phyloP scores from a whole-genome alignment of 148 eudicot genomes.

The Nepenthes mirabilis region DNA sequence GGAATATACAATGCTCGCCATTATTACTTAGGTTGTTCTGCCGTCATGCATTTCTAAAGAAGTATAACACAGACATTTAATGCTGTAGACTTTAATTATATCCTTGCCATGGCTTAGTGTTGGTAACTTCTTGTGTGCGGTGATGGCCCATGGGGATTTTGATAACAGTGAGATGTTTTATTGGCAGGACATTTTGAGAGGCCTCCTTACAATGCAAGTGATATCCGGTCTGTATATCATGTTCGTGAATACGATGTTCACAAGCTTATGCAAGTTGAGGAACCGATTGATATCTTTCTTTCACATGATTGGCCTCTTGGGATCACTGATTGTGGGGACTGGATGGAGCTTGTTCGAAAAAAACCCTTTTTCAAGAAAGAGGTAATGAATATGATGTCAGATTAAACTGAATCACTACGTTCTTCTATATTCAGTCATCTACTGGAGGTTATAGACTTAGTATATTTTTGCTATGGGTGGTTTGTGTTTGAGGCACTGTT shows the following conservation, averaged over 20 bases:
- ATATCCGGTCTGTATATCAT: conserved; percentile 82
- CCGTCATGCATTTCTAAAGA: conserved; percentile 3
- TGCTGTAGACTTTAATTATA: background rate
- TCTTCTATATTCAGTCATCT: no score
- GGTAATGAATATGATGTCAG: conserved; percentile 23
- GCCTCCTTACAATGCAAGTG: conserved; percentile 64
- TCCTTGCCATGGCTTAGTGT: background rate
- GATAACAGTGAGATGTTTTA: background rate
- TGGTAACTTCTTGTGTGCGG: background rate
- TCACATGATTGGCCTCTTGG: conserved; percentile 99
- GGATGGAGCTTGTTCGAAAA: conserved; percentile 41
- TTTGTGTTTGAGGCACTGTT: no score
- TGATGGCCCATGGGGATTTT: background rate
- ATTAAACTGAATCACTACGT: no score
- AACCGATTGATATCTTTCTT: conserved; percentile 83
- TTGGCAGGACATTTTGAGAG: conserved; percentile 87
- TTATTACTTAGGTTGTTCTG: conserved; percentile 57
- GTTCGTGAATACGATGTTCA: conserved; percentile 89
- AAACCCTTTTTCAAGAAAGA: conserved; percentile 67
- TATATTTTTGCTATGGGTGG: background rate
- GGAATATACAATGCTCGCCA: conserved; percentile 77
- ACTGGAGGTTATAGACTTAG: background rate
- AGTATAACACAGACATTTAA: background rate
- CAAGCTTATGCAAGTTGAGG: conserved; percentile 85
- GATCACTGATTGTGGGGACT: conserved; percentile 78